Evolutionary conservation across 2,329 filamentous ascomycete species (phyloP).

Genomic region (Colletotrichum sp.): DNA sequence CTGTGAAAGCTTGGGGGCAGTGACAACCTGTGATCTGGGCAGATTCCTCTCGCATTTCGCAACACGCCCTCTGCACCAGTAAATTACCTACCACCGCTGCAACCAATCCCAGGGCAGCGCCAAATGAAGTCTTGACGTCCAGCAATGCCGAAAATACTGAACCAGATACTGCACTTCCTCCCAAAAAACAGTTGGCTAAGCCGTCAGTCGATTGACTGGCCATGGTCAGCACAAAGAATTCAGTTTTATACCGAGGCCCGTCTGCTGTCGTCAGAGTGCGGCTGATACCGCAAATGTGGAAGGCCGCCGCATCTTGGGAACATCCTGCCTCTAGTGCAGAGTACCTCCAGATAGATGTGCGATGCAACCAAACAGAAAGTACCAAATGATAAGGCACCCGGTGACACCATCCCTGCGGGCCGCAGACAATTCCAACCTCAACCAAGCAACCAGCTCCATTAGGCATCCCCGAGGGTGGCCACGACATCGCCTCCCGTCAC

Average conservation of each 20-base stretch:
- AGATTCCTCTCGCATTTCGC: background rate
- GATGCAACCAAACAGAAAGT: fast-evolving
- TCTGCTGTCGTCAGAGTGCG: conserved; percentile 13
- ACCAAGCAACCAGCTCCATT: background rate
- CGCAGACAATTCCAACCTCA: conserved; percentile 19
- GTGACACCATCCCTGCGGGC: conserved; percentile 13
- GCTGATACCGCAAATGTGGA: conserved; percentile 14
- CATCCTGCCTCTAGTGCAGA: background rate
- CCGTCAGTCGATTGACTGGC: background rate
- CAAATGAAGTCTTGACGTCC: background rate
- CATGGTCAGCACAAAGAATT: background rate
- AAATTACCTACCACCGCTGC: background rate
- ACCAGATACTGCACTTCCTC: background rate
- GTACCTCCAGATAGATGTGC: background rate
- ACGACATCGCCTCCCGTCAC: conserved; percentile 5
- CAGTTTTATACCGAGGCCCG: background rate
- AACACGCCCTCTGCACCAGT: background rate
- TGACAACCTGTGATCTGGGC: background rate
- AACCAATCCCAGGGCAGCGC: background rate
- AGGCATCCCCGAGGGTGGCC: background rate
- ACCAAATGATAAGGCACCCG: background rate
- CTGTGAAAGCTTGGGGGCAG: conserved; percentile 9
- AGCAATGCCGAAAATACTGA: background rate
- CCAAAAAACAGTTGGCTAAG: background rate
- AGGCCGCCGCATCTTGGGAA: conserved; percentile 14